Evolutionary conservation across 108 stramenopile species (phyloP).

Genomic region (Mayamaea pseudoterrestris): DNA sequence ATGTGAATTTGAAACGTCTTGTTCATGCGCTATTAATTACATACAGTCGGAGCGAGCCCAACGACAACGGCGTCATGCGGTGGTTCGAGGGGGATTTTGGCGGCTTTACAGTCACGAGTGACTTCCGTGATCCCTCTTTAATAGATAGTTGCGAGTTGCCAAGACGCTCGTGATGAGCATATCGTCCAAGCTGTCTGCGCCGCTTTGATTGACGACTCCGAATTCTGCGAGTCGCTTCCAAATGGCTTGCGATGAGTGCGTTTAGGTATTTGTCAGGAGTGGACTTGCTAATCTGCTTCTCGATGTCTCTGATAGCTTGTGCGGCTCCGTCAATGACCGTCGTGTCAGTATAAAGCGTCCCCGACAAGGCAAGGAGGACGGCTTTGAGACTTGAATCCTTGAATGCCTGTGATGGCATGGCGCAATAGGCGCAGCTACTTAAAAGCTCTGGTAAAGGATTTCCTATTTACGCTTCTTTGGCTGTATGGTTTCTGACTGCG

Average conservation of each 20-base stretch:
- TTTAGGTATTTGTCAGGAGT: constrained; percentile 64
- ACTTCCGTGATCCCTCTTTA: constrained; percentile 43
- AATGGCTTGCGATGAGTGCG: constrained; percentile 18
- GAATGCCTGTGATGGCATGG: no score
- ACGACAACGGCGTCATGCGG: constrained; percentile 45
- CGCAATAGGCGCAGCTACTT: no score
- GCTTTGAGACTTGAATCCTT: no score
- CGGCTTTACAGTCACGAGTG: constrained; percentile 27
- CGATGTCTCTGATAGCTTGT: constrained; percentile 24
- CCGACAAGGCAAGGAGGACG: constrained; percentile 56
- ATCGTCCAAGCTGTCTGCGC: no score
- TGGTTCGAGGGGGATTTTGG: constrained; percentile 7
- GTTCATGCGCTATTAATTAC: constrained; percentile 50
- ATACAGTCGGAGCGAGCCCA: constrained; percentile 50
- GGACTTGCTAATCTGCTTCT: constrained; percentile 10
- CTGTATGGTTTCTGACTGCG: no score
- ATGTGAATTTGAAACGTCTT: constrained; percentile 44
- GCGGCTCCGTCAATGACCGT: constrained; percentile 40
- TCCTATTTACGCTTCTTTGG: no score
- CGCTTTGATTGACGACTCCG: constrained; percentile 21
- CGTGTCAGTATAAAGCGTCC: constrained; percentile 51
- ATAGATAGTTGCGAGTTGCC: constrained; percentile 30
- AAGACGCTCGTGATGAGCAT: constrained; percentile 46
- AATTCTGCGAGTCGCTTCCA: constrained; percentile 25
- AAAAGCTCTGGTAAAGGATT: no score